Evolutionary conservation across 2,329 filamentous ascomycete genomes (phyloP), one percentile per base, ranked within the genome.

Genomic region (Delphinella strobiligena): DNA sequence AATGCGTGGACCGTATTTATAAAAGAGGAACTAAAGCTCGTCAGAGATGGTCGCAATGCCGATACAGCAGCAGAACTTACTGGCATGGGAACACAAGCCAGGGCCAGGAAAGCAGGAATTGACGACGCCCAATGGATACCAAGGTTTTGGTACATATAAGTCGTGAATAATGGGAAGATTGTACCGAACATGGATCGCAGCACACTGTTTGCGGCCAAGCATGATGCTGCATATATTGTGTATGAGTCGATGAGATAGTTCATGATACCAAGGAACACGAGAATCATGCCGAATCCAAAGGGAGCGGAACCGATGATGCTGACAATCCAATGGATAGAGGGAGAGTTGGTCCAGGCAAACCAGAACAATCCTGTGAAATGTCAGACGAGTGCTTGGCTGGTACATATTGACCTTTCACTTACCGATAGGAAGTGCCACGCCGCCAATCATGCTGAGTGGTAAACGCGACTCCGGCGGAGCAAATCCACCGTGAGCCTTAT

Each of bases 111-210:
- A 1, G 77, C 84, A 0, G 82, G 82, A 11, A 89, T 64, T 0
- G 74, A 77, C 27, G 70, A 75, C 1, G 80, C 83, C 83, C 82
- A 88, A 62, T 87, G 80, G 41, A 81, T 78, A 36, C 82, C 80
- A 2, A 61, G 49, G 4, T 49, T 43, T 31, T 45, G 45, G 49
- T 69, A 70, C 66, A 69, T 84, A 52, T 84, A 78, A 2, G 67
- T 71, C 0, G 81, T 76, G 55, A 91, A 91, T 2, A 91, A 70
- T 1, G 85, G 85, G 66, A 93, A 91, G 1, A 71, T 77, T 2
- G 82, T 82, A 45, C 82, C 85, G 46, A 79, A 81, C 9, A 87
- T 64, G 0, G 82, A 87, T 49, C 85, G 78, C 31, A 93, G 62
- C 53, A 93, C 81, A 1, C 83, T 82, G 60, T 88, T 85, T 35